phyloP scores from a whole-genome alignment of 1,284 basidiomycete genomes.

The Kwoniella shivajii region DNA sequence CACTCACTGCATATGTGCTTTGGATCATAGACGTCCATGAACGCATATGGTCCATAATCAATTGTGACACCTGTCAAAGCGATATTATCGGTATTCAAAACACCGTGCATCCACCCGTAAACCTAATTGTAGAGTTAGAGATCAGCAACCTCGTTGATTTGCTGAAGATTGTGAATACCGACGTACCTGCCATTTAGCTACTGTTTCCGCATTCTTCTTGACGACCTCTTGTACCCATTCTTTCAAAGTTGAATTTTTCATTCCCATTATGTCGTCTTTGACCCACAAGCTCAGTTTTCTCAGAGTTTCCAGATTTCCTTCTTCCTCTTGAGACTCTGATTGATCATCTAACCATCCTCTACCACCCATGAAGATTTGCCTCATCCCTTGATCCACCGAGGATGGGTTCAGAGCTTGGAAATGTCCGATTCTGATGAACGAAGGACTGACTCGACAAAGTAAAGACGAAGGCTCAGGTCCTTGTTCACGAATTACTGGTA shows the following conservation, averaged over 20 bases:
- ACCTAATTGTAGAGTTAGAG: slow-evolving; percentile 50
- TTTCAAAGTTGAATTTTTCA: slow-evolving; percentile 59
- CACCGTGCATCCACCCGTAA: slow-evolving; percentile 80
- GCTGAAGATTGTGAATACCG: neutral
- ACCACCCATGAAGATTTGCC: slow-evolving; percentile 62
- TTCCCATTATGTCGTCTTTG: slow-evolving; percentile 57
- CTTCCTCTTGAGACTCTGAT: slow-evolving; percentile 7
- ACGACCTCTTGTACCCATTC: slow-evolving; percentile 73
- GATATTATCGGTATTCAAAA: slow-evolving; percentile 96
- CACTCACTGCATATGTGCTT: slow-evolving; percentile 76
- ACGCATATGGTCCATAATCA: slow-evolving; percentile 91
- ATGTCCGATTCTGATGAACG: slow-evolving; percentile 88
- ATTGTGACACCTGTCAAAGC: slow-evolving; percentile 87
- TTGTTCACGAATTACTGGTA: slow-evolving; percentile 78
- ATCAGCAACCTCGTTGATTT: neutral
- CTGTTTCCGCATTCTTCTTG: slow-evolving; percentile 81
- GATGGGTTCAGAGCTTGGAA: slow-evolving; percentile 85
- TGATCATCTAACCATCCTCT: slow-evolving; percentile 58
- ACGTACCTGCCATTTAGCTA: slow-evolving; percentile 81
- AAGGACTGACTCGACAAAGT: slow-evolving; percentile 80
- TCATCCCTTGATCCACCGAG: slow-evolving; percentile 45
- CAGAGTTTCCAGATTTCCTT: slow-evolving; percentile 44
- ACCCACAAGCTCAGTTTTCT: slow-evolving; percentile 70
- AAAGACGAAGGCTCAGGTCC: slow-evolving; percentile 73
- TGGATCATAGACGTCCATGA: slow-evolving; percentile 88